These are phyloP conservation scores for Lachancea meyersii DNA, from an alignment of 805 yeast genomes.

Conservation along the genomic window DNA sequence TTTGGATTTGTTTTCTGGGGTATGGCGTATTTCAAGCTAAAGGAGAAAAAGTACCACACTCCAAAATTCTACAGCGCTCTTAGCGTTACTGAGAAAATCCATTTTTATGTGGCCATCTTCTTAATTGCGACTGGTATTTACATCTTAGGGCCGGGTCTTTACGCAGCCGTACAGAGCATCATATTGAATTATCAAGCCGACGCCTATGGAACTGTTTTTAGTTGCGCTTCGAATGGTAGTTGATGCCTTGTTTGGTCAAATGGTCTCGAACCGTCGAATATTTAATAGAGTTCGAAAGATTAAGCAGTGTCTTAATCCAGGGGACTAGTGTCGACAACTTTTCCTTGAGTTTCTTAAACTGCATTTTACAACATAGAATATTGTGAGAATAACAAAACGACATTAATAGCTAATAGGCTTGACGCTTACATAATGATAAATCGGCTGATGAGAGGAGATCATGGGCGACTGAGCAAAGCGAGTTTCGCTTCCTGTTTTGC, in stretches of 20 bases:
- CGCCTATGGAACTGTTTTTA: constrained; percentile 46
- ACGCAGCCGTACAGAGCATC: constrained; percentile 50
- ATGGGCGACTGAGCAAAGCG: too few relatives aligned
- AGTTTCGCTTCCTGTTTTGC: too few relatives aligned
- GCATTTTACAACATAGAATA: too few relatives aligned
- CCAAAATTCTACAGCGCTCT: constrained; percentile 26
- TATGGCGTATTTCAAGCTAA: constrained; percentile 46
- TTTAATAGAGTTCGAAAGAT: neutral
- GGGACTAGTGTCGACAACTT: neutral
- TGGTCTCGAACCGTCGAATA: too few relatives aligned
- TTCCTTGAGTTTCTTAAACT: neutral
- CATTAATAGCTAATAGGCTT: too few relatives aligned
- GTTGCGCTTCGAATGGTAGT: constrained; percentile 42
- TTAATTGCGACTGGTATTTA: constrained; percentile 46
- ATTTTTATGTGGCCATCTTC: constrained; percentile 33
- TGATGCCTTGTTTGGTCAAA: too few relatives aligned
- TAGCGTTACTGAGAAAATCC: constrained; percentile 32
- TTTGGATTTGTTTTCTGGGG: constrained; percentile 63
- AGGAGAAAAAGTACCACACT: constrained; percentile 32
- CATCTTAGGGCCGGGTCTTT: constrained; percentile 54
- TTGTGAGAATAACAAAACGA: too few relatives aligned
- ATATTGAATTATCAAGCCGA: constrained; percentile 44
- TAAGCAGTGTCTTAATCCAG: too few relatives aligned
- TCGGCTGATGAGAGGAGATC: too few relatives aligned
- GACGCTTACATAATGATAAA: too few relatives aligned